These are phyloP conservation scores for Phytophthora ohioensis DNA, from an alignment of 352 stramenopile genomes.

Conservation along the genomic window DNA sequence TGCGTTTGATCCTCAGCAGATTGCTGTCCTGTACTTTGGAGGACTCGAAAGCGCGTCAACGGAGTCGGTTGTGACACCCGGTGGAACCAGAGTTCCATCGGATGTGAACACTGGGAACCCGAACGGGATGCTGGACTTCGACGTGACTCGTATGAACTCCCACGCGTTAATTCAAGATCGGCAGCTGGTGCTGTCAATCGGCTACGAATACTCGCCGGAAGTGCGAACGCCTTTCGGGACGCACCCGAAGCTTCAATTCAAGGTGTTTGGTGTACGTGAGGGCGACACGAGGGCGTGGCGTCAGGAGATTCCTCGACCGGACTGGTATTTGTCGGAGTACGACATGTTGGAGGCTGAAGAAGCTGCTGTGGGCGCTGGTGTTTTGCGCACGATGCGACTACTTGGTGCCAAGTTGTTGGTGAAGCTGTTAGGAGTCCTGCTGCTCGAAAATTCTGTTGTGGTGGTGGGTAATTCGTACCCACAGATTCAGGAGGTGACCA, in stretches of 20 bases:
- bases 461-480: conserved; percentile 76
- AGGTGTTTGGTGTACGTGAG: conserved; percentile 65
- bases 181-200: conserved; percentile 71
- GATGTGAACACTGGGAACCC: conserved; percentile 37
- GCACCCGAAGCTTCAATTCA: conserved; percentile 61
- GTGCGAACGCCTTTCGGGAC: conserved; percentile 36
- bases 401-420: conserved; percentile 77
- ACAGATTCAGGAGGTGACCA: conserved; percentile 78
- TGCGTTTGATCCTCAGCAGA: conserved; percentile 82
- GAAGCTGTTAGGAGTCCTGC: conserved; percentile 71
- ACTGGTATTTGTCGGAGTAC: conserved; percentile 79
- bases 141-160: conserved; percentile 80
- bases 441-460: conserved; percentile 83
- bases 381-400: conserved; percentile 66
- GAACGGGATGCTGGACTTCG: conserved; percentile 74
- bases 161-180: conserved; percentile 80
- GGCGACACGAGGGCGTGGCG: conserved; percentile 68
- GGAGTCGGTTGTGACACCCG: conserved; percentile 36
- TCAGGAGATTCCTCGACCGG: conserved; percentile 70
- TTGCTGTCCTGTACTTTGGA: conserved; percentile 72
- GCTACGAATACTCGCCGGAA: conserved; percentile 52
- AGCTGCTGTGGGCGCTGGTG: conserved; percentile 43
- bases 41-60: conserved; percentile 34
- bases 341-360: conserved; percentile 62
- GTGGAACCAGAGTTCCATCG: conserved; percentile 28